A percentile compares a stretch with the other conserved stretches of the same genome.
These are phyloP conservation scores for Nothophaeocryptopus gaeumannii DNA, from an alignment of 2,329 filamentous ascomycete genomes.

Conservation along the genomic window DNA sequence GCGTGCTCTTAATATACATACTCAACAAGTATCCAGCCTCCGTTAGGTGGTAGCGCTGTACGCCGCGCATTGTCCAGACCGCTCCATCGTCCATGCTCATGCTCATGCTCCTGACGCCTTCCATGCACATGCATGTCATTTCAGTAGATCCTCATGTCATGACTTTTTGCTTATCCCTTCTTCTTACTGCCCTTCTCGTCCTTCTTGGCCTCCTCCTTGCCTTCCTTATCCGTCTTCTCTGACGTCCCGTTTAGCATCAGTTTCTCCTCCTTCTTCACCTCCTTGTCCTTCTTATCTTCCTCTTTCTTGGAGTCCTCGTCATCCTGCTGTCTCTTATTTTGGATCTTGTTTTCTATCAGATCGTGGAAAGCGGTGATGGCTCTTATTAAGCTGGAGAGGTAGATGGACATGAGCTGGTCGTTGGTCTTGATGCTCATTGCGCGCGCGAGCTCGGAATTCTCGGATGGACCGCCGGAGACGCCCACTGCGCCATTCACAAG, in stretches of 20 bases:
- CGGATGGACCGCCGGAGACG: conserved; percentile 49
- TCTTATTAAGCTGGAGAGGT: conserved; percentile 91
- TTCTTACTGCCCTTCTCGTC: conserved; percentile 54
- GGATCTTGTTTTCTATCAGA: conserved; percentile 99
- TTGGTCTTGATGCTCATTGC: conserved; percentile 99
- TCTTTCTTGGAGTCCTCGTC: conserved; percentile 85
- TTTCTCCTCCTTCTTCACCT: conserved; percentile 62
- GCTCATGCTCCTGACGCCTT: conserved; percentile 24
- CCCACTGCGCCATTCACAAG: conserved; percentile 56
- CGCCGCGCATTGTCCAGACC: conserved; percentile 9
- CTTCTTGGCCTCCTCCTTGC: conserved; percentile 52
- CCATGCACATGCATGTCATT: conserved; percentile 25
- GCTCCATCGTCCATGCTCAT: not conserved
- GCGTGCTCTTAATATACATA: conserved; percentile 24
- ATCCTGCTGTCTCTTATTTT: conserved; percentile 95
- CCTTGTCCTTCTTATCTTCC: conserved; percentile 53
- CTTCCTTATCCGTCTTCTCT: conserved; percentile 47
- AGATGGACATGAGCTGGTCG: conserved; percentile 97
- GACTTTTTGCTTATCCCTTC: conserved; percentile 41
- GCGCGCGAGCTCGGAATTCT: conserved; percentile 83
- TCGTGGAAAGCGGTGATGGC: conserved; percentile 99
- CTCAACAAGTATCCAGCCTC: conserved; percentile 16
- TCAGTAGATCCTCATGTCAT: not conserved
- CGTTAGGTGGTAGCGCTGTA: conserved; percentile 15
- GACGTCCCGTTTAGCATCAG: conserved; percentile 56